Percentiles rank a stretch among this genome's conserved stretches.
phyloP scores from a whole-genome alignment of 192 early-diverging fungal species.

The Rhizophagus clarus region DNA sequence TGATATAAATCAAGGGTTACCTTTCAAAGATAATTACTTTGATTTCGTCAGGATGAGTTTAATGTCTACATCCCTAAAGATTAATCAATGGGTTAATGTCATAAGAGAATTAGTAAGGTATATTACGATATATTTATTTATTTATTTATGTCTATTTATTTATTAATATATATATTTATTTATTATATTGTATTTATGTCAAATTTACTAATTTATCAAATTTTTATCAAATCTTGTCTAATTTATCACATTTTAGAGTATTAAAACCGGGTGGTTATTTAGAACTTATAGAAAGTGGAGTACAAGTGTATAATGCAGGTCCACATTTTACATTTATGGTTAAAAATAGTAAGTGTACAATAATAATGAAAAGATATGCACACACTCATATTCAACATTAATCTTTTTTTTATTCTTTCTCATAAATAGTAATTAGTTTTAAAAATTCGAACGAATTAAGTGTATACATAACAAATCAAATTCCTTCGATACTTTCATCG shows the following conservation, averaged over 20 bases:
- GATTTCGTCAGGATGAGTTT: slow-evolving; percentile 12
- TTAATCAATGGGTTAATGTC: background rate
- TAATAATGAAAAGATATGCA: no score
- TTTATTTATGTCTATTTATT: no score
- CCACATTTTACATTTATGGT: background rate
- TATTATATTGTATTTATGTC: no score
- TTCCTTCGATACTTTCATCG: background rate
- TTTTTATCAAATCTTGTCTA: no score
- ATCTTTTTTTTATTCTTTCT: no score
- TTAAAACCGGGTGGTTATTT: background rate
- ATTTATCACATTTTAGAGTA: background rate
- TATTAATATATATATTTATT: background rate
- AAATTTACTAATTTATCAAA: no score
- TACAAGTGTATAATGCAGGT: background rate
- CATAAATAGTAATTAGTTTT: background rate
- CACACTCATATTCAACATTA: no score
- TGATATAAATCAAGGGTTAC: slow-evolving; percentile 21
- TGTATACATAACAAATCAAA: background rate
- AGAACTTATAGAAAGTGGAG: background rate
- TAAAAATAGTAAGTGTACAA: background rate
- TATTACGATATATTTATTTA: background rate
- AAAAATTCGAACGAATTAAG: background rate
- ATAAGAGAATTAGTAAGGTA: slow-evolving; percentile 12
- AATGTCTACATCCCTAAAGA: background rate
- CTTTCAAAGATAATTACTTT: background rate